Percentiles rank a stretch among this genome's conserved stretches.
These are phyloP conservation scores for Colletotrichum falcatum DNA, from an alignment of 2,329 filamentous ascomycete genomes.

Conservation along the genomic window DNA sequence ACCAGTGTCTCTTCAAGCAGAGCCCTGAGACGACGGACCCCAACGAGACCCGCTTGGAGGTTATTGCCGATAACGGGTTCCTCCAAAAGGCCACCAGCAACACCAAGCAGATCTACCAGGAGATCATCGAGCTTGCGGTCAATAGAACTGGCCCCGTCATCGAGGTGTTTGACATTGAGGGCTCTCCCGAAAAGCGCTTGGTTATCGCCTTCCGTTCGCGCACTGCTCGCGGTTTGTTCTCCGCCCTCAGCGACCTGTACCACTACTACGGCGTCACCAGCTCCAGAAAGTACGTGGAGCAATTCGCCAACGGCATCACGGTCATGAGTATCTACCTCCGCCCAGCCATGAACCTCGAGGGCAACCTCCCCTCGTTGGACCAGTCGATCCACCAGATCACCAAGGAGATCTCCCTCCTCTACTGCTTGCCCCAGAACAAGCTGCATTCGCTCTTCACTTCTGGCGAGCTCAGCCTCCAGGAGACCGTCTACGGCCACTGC, in stretches of 20 bases:
- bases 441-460: conserved; percentile 90
- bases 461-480: conserved; percentile 90
- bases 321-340: conserved; percentile 96
- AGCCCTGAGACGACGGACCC: conserved; percentile 75
- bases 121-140: conserved; percentile 89
- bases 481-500: conserved; percentile 97
- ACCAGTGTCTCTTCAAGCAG: conserved; percentile 92
- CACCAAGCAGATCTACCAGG: conserved; percentile 95
- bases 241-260: conserved; percentile 93
- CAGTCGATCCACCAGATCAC: conserved; percentile 98
- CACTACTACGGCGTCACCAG: conserved; percentile 99
- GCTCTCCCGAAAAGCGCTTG: conserved; percentile 89
- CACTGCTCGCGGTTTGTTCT: conserved; percentile 93
- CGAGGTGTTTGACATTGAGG: conserved; percentile 96
- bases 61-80: conserved; percentile 94
- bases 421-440: conserved; percentile 98
- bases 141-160: conserved; percentile 92
- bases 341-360: conserved; percentile 70
- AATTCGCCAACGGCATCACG: conserved; percentile 98
- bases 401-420: conserved; percentile 96
- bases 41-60: conserved; percentile 87
- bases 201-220: conserved; percentile 95
- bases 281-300: conserved; percentile 96
- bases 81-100: conserved; percentile 95
- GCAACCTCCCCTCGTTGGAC: conserved; percentile 82